Evolutionary conservation across 2,329 filamentous ascomycete genomes (phyloP).

Genomic region (Nemania serpens): DNA sequence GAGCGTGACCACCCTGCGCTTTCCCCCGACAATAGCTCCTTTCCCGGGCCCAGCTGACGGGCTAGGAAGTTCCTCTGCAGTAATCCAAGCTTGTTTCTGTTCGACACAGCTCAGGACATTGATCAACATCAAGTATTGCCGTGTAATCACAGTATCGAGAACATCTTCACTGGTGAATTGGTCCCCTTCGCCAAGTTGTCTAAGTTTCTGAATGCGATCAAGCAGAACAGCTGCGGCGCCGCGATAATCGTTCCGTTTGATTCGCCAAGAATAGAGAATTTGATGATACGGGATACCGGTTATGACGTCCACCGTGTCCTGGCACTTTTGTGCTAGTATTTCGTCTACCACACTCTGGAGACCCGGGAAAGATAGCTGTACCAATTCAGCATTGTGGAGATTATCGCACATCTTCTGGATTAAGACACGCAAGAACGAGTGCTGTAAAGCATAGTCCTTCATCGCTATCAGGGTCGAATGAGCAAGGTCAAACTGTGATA

Average conservation of each 20-base stretch:
- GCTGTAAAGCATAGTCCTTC: constrained; percentile 72
- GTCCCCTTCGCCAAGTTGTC: constrained; percentile 62
- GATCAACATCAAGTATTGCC: constrained; percentile 87
- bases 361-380: constrained; percentile 77
- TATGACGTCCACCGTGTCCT: constrained; percentile 67
- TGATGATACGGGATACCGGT: constrained; percentile 77
- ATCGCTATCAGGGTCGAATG: constrained; percentile 79
- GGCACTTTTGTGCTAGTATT: constrained; percentile 73
- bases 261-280: constrained; percentile 88
- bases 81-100: constrained; percentile 78
- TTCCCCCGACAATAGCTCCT: constrained; percentile 41
- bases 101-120: constrained; percentile 89
- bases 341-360: constrained; percentile 80
- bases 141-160: constrained; percentile 67
- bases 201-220: constrained; percentile 66
- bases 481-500: constrained; percentile 79
- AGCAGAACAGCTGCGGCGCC: constrained; percentile 70
- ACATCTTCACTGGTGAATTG: constrained; percentile 58
- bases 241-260: constrained; percentile 83
- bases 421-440: constrained; percentile 71
- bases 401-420: constrained; percentile 71
- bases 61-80: constrained; percentile 49
- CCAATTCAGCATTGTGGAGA: constrained; percentile 68
- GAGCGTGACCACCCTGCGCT: constrained; percentile 81
- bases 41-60: constrained; percentile 44